These are phyloP conservation scores for Cutaneotrichosporon sp. DNA, from an alignment of 1,284 basidiomycete species.

Conservation along the genomic window DNA sequence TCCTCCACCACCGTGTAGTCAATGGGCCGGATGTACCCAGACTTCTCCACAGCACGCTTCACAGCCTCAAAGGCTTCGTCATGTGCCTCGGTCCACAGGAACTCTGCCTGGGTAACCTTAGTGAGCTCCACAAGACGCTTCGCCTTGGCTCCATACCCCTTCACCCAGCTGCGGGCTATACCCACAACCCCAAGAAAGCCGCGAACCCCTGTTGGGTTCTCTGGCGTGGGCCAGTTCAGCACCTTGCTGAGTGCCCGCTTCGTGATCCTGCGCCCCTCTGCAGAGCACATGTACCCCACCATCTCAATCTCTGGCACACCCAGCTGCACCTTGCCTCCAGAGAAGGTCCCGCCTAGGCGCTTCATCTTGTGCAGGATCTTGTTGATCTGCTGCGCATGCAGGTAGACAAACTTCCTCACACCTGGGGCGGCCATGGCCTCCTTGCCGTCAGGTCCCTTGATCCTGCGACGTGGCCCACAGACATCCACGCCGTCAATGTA, in stretches of 20 bases:
- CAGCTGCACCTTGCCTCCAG: constrained; percentile 12
- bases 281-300: constrained; percentile 11
- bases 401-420: constrained; percentile 13
- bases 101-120: neutral
- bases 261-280: constrained; percentile 5
- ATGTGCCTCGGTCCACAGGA: neutral
- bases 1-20: constrained; percentile 1
- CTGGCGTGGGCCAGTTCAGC: constrained; percentile 6
- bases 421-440: neutral
- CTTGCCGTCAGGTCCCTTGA: neutral
- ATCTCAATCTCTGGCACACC: constrained; percentile 9
- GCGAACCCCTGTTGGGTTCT: neutral
- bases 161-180: constrained; percentile 10
- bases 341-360: constrained; percentile 16
- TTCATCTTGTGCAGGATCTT: constrained; percentile 19
- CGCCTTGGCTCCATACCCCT: constrained; percentile 8
- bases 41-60: neutral
- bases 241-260: constrained; percentile 4
- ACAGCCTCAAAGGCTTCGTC: neutral
- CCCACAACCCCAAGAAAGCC: constrained; percentile 14
- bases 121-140: constrained; percentile 10
- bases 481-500: constrained; percentile 19
- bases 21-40: constrained; percentile 5
- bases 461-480: neutral
- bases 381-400: constrained; percentile 14